These are phyloP conservation scores for Spathaspora girioi DNA, from an alignment of 805 yeast species.

Conservation along the genomic window DNA sequence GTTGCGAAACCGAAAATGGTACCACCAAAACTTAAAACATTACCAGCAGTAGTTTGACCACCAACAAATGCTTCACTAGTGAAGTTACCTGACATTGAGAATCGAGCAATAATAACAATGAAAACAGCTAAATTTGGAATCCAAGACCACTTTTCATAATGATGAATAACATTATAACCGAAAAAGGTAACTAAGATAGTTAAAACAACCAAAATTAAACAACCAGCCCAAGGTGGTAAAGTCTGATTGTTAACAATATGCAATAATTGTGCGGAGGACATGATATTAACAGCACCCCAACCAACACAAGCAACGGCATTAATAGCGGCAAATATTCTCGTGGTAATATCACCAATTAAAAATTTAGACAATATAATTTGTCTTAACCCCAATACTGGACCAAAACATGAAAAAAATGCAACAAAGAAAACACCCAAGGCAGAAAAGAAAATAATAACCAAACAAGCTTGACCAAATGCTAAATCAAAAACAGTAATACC, in stretches of 20 bases:
- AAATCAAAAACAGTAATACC: constrained; percentile 59
- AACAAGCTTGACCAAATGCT: constrained; percentile 68
- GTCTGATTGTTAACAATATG: constrained; percentile 65
- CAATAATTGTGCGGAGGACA: constrained; percentile 82
- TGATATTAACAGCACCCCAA: constrained; percentile 92
- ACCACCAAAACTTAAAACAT: constrained; percentile 78
- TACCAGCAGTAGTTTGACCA: constrained; percentile 72
- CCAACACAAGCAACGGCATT: constrained; percentile 87
- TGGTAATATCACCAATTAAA: constrained; percentile 70
- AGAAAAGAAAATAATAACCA: constrained; percentile 69
- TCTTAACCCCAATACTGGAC: constrained; percentile 80
- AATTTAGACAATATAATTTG: constrained; percentile 81
- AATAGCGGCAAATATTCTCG: constrained; percentile 72
- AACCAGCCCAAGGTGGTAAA: constrained; percentile 90
- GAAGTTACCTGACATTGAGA: constrained; percentile 65
- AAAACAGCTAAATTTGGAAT: constrained; percentile 73
- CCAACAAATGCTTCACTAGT: constrained; percentile 43
- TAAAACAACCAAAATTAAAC: constrained; percentile 62
- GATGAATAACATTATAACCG: constrained; percentile 80
- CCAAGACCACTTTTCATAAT: constrained; percentile 85
- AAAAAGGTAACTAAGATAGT: constrained; percentile 76
- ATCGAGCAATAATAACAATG: constrained; percentile 73
- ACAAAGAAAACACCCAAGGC: constrained; percentile 73
- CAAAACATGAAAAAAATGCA: constrained; percentile 79
- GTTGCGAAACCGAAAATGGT: constrained; percentile 84